Evolutionary conservation across 2,329 filamentous ascomycete genomes (phyloP), one percentile per base, ranked within the genome.

Genomic region (Aspergillus cejpii): DNA sequence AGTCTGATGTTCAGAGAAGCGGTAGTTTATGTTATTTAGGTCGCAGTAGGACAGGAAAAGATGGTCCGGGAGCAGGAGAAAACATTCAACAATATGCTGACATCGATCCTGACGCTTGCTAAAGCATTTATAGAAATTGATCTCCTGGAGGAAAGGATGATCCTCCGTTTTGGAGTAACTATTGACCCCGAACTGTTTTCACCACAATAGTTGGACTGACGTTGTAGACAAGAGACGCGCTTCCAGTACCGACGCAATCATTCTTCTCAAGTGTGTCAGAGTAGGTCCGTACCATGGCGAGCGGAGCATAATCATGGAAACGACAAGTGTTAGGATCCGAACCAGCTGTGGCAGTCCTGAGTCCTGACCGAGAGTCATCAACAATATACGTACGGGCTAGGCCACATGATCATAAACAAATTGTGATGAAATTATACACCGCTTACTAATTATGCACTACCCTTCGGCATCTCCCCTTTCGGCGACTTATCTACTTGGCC

Each of bases 171-270:
- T 28, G 40, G 43, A 17, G 37, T 40, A n/a, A n/a, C 41, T 20
- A 21, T 39, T 38, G 42, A 36, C 23, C 15, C 37, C 39, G 48
- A 36, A 51, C 46, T 33, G 41, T 43, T 47, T 53, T 55, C 37
- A 55, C 48, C 42, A 55, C 50, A 45, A 55, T 48, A 33, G 37
- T 50, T 42, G 39, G 45, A 33, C 37, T 46, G 31, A 51, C 44
- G 17, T 23, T 36, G 44, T 50, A 50, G 37, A 52, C 27, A 45
- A 31, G 24, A 43, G 44, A 24, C 14, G 44, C 36, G 24, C 31
- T 15, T 36, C 51, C 46, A 27, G 37, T 37, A 12, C 44, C 51
- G 46, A 49, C 21, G 26, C 26, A 28, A 10, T 28, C 11, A 28
- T 28, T 4, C 11, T 28, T 10, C 26, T 28, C 26, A 10, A 28